Percentiles rank a stretch among this genome's conserved stretches.
Conservation (phyloP, 345 rosid genomes). For the Psidium guajava region DNA sequence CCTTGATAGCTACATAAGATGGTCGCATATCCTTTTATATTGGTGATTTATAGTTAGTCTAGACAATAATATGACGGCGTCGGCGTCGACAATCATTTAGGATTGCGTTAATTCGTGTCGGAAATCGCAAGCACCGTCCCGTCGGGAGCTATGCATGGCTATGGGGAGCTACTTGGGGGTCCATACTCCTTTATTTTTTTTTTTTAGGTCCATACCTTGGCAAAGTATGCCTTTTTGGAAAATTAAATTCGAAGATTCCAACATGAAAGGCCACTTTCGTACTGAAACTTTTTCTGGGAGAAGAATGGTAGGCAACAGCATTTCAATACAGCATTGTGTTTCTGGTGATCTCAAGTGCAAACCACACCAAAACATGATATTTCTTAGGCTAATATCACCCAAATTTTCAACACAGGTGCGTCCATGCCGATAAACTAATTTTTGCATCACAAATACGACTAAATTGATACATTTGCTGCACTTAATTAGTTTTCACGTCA, state of each 20-base stretch:
- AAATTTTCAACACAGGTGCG: too few relatives aligned
- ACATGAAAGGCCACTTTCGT: not conserved
- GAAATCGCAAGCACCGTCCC: not conserved
- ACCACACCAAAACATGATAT: not conserved
- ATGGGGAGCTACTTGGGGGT: not conserved
- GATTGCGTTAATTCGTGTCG: not conserved
- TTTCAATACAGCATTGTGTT: not conserved
- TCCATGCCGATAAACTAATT: not conserved
- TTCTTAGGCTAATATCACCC: not conserved
- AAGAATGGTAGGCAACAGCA: not conserved
- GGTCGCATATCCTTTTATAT: not conserved
- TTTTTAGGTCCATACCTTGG: not conserved
- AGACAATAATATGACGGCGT: not conserved
- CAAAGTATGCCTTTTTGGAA: not conserved
- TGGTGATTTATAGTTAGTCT: not conserved
- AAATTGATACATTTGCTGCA: rapidly evolving
- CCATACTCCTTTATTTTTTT: not conserved
- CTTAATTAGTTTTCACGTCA: not conserved
- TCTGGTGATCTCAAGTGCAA: not conserved
- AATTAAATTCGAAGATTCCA: not conserved
- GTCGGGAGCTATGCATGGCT: not conserved
- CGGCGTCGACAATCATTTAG: not conserved
- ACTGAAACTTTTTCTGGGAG: not conserved
- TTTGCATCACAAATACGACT: not conserved
- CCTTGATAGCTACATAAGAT: not conserved